Conservation (phyloP, 345 rosid species). For the Psidium friedrichsthalianum region DNA sequence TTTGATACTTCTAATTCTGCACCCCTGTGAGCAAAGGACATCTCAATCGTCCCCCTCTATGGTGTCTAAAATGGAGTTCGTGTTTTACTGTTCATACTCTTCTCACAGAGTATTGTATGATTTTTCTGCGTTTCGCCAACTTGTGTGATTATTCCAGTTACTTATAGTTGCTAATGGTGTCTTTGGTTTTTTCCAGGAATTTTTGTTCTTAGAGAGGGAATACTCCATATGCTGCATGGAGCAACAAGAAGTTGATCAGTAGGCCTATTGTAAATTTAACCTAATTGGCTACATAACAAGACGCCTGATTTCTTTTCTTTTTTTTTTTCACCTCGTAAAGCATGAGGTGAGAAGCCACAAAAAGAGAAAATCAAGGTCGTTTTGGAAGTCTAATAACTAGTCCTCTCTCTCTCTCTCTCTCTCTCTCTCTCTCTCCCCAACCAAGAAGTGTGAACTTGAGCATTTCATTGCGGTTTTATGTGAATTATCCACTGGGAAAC, state of each 20-base stretch:
- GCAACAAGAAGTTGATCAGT: conserved; percentile 32
- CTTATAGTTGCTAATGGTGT: neutral
- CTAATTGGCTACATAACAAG: neutral
- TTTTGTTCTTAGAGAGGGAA: conserved; percentile 81
- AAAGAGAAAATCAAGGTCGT: neutral
- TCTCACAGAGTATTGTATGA: neutral
- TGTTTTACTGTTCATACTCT: neutral
- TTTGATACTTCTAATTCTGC: neutral
- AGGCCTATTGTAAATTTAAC: neutral
- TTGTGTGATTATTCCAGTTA: neutral
- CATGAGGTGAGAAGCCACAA: neutral
- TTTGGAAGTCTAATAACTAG: neutral
- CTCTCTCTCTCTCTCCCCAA: neutral
- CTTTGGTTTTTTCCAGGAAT: conserved; percentile 42
- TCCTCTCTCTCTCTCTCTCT: neutral
- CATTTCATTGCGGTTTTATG: neutral
- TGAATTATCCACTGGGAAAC: neutral
- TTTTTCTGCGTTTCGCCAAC: neutral
- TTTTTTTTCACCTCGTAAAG: neutral
- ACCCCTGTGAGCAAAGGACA: neutral
- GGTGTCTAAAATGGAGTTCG: neutral
- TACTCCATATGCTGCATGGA: conserved; percentile 64
- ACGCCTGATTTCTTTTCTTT: too few species aligned
- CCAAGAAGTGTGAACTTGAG: neutral
- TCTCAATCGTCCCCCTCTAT: neutral